Conservation (phyloP, 2,329 filamentous ascomycete genomes). For the Colletotrichum sp. region DNA sequence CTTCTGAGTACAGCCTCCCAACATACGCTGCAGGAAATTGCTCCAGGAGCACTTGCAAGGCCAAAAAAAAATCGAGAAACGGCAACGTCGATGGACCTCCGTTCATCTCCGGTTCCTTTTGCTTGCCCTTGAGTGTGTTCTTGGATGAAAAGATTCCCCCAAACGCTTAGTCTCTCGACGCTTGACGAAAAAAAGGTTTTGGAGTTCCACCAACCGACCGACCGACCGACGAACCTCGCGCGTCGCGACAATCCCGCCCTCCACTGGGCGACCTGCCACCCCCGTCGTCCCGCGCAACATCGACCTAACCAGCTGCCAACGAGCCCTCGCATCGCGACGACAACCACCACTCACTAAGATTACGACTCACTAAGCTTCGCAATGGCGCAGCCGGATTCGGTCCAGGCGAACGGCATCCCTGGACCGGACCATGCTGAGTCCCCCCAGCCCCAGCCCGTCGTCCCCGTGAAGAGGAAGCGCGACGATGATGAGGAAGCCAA, state of each 20-base stretch:
- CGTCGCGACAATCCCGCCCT: slow-evolving; percentile 25
- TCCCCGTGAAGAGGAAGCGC: slow-evolving; percentile 64
- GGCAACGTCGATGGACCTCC: slow-evolving; percentile 14
- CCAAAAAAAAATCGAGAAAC: slow-evolving; percentile 7
- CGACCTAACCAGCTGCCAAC: neutral
- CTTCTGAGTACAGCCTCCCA: slow-evolving; percentile 29
- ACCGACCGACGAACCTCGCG: slow-evolving; percentile 23
- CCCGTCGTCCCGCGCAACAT: slow-evolving; percentile 21
- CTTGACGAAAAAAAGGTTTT: slow-evolving; percentile 40
- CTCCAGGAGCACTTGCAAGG: slow-evolving; percentile 16
- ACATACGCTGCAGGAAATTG: slow-evolving; percentile 27
- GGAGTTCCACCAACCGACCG: slow-evolving; percentile 41
- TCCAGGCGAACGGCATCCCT: slow-evolving; percentile 46
- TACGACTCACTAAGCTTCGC: slow-evolving; percentile 13
- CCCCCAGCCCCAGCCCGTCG: slow-evolving; percentile 34
- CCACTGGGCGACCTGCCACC: slow-evolving; percentile 19
- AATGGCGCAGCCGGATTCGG: slow-evolving; percentile 48
- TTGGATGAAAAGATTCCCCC: slow-evolving; percentile 34
- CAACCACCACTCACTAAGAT: neutral
- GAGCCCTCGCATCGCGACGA: slow-evolving; percentile 3
- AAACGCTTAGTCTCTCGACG: slow-evolving; percentile 33
- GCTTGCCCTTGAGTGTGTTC: slow-evolving; percentile 16
- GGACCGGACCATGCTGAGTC: slow-evolving; percentile 36
- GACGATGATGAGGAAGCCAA: slow-evolving; percentile 47
- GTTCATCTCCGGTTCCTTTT: slow-evolving; percentile 19